A percentile compares a stretch with the other conserved stretches of the same genome.
Evolutionary conservation across 345 rosid species (phyloP).

Genomic region (Clarkia xantiana): DNA sequence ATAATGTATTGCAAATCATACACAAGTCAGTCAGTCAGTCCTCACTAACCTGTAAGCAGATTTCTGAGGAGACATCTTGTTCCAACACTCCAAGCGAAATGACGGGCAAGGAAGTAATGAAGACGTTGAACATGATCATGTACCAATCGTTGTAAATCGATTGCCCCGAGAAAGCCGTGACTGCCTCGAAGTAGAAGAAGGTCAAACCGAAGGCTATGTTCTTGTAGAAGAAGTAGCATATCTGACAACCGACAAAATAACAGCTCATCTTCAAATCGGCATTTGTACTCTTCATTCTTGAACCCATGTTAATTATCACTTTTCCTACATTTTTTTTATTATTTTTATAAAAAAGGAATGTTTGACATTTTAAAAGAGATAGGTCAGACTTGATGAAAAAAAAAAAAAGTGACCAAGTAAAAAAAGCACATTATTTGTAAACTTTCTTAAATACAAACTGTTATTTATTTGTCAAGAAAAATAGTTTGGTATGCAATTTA

Average conservation of each 20-base stretch:
- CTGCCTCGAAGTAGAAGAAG: slow-evolving; percentile 96
- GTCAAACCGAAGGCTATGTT: slow-evolving; percentile 98
- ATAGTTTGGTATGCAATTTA: neutral
- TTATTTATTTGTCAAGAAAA: too few relatives aligned
- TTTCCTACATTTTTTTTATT: too few relatives aligned
- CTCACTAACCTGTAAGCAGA: slow-evolving; percentile 86
- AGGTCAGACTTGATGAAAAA: too few relatives aligned
- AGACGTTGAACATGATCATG: slow-evolving; percentile 80
- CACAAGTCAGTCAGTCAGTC: neutral
- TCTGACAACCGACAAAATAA: slow-evolving; percentile 32
- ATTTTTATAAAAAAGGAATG: too few relatives aligned
- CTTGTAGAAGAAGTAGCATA: slow-evolving; percentile 99
- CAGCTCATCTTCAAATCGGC: too few relatives aligned
- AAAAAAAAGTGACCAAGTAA: too few relatives aligned
- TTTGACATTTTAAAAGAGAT: too few relatives aligned
- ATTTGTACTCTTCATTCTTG: too few relatives aligned
- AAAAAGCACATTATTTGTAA: too few relatives aligned
- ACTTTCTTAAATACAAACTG: too few relatives aligned
- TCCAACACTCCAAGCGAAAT: slow-evolving; percentile 95
- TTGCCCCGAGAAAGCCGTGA: slow-evolving; percentile 90
- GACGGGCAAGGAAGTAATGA: slow-evolving; percentile 88
- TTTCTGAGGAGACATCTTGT: slow-evolving; percentile 89
- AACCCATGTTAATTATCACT: too few relatives aligned
- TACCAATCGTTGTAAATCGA: slow-evolving; percentile 94
- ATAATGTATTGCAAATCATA: too few relatives aligned